These are phyloP conservation scores for Clitopilus hobsonii DNA, from an alignment of 768 basidiomycete species.

Conservation along the genomic window DNA sequence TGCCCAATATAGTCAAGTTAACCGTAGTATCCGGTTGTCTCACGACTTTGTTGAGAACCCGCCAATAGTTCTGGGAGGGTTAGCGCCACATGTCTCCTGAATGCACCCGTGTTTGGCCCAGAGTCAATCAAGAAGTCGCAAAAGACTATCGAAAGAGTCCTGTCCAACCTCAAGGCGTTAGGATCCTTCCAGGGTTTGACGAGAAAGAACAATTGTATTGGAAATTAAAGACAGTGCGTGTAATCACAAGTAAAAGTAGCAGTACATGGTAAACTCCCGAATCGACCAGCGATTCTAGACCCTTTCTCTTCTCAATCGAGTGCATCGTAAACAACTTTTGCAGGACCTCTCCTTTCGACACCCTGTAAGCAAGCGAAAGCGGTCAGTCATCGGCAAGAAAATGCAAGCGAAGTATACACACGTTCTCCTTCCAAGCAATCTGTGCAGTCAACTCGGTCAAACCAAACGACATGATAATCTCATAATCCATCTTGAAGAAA, in stretches of 20 bases:
- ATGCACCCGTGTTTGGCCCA: background rate
- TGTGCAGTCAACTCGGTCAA: constrained; percentile 49
- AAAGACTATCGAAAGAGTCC: background rate
- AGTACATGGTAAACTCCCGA: background rate
- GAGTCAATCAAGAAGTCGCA: background rate
- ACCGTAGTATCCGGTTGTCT: too few relatives aligned
- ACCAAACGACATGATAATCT: constrained; percentile 48
- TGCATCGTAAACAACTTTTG: constrained; percentile 1
- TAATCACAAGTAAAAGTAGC: background rate
- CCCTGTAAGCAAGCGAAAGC: constrained; percentile 19
- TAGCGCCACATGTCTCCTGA: background rate
- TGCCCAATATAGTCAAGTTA: too few relatives aligned
- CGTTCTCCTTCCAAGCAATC: constrained; percentile 46
- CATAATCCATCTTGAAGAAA: constrained; percentile 27
- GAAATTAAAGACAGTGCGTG: background rate
- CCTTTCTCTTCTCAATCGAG: background rate
- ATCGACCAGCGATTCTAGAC: background rate
- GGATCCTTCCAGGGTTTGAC: background rate
- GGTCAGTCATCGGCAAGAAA: background rate
- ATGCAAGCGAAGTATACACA: constrained; percentile 20
- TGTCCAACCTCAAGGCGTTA: background rate
- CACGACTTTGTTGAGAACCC: background rate
- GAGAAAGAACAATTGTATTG: background rate
- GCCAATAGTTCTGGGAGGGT: background rate
- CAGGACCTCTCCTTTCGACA: constrained; percentile 20